Percentiles rank a stretch among this genome's conserved stretches.
These are phyloP conservation scores for Biscogniauxia mediterranea DNA, from an alignment of 2,329 filamentous ascomycete genomes.

Conservation along the genomic window DNA sequence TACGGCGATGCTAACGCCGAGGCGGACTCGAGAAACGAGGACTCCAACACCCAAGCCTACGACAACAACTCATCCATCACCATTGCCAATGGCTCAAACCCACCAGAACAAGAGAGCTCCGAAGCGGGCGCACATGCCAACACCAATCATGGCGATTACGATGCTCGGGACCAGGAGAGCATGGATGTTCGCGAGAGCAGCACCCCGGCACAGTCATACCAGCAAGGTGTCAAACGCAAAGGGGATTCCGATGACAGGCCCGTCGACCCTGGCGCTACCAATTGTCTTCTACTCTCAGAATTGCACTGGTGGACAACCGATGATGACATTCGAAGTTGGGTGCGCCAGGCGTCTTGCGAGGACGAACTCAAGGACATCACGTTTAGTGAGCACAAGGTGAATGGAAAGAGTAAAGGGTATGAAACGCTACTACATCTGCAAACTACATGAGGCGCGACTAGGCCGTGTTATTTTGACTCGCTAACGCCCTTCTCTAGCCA, in stretches of 20 bases:
- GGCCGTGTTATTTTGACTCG: background rate
- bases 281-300: slow-evolving; percentile 82
- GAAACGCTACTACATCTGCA: slow-evolving; percentile 28
- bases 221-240: slow-evolving; percentile 61
- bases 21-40: slow-evolving; percentile 35
- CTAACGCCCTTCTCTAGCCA: slow-evolving; percentile 44
- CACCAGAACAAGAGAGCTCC: slow-evolving; percentile 17
- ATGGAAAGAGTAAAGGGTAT: slow-evolving; percentile 97
- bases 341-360: slow-evolving; percentile 75
- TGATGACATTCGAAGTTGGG: slow-evolving; percentile 89
- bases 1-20: slow-evolving; percentile 60
- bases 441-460: background rate
- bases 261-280: slow-evolving; percentile 58
- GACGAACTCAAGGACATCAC: slow-evolving; percentile 87
- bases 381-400: slow-evolving; percentile 98
- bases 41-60: slow-evolving; percentile 39
- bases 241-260: slow-evolving; percentile 57
- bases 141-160: slow-evolving; percentile 42
- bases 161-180: slow-evolving; percentile 33
- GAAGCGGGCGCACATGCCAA: slow-evolving; percentile 32
- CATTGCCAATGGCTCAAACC: slow-evolving; percentile 36
- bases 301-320: slow-evolving; percentile 97
- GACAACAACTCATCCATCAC: slow-evolving; percentile 40
- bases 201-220: slow-evolving; percentile 36
- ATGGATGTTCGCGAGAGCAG: slow-evolving; percentile 34